Evolutionary conservation across 768 basidiomycete genomes (phyloP), one percentile per base, ranked within the genome.

Genomic region (Steccherinum ochraceum): DNA sequence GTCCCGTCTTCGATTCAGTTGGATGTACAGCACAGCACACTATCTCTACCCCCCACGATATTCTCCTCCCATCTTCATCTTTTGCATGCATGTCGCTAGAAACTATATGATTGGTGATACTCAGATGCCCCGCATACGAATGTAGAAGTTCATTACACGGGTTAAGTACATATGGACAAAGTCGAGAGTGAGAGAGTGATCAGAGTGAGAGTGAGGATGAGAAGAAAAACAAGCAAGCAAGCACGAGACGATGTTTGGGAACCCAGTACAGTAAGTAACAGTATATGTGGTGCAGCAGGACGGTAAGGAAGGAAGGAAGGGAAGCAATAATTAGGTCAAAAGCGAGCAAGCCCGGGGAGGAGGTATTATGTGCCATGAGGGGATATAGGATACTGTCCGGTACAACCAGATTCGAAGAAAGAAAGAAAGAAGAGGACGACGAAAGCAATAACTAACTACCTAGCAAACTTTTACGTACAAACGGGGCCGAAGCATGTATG

Each of bases 251-350:
- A n/a, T n/a, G n/a, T n/a, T n/a, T n/a, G n/a, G n/a, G n/a, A n/a
- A 25, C 55, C 42, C 21, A 48, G 52, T 46, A 53, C 47, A 43
- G 51, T 39, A 42, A n/a, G n/a, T n/a, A n/a, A n/a, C n/a, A n/a
- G n/a, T n/a, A n/a, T n/a, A 51, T 57, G 61, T 64, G 61, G 60
- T 61, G 57, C 56, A 58, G 52, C 49, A 24, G 56, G n/a, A n/a
- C n/a, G n/a, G n/a, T n/a, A n/a, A n/a, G n/a, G n/a, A n/a, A n/a
- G n/a, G n/a, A n/a, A n/a, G 42, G 52, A 49, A 56, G 42, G 40
- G 51, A 52, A 54, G 52, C 51, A 55, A 64, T 64, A 64, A 61
- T 64, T 64, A 61, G 24, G 44, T 39, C 53, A 7, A 60, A 54
- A 59, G 60, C 55, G n/a, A 57, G n/a, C 49, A 50, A 52, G 47